Conservation (phyloP, 2,329 filamentous ascomycete species). For the Tolypocladium sp. region DNA sequence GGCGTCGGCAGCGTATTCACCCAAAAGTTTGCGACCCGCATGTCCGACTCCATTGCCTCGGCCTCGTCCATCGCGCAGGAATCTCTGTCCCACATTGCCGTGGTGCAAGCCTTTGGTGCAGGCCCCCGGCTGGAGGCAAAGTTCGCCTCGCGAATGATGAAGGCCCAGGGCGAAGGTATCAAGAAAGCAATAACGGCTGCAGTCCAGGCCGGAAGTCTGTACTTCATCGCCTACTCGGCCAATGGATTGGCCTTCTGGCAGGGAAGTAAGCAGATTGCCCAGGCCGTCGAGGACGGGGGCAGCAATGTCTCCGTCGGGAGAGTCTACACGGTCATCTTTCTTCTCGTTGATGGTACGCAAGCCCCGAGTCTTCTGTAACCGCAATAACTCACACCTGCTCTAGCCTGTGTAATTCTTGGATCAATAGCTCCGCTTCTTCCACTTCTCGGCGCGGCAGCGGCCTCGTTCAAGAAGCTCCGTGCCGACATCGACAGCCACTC, state of each 20-base stretch:
- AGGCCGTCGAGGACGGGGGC: slow-evolving; percentile 23
- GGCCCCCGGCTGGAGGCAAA: slow-evolving; percentile 48
- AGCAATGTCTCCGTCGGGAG: slow-evolving; percentile 29
- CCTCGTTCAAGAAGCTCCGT: slow-evolving; percentile 48
- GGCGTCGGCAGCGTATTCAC: slow-evolving; percentile 45
- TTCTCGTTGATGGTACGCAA: slow-evolving; percentile 47
- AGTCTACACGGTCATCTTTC: slow-evolving; percentile 56
- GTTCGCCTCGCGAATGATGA: slow-evolving; percentile 42
- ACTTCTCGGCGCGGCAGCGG: slow-evolving; percentile 48
- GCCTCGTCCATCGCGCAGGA: slow-evolving; percentile 57
- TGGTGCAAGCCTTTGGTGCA: slow-evolving; percentile 57
- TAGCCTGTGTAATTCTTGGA: slow-evolving; percentile 51
- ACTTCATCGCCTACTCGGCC: slow-evolving; percentile 59
- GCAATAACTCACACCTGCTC: background rate
- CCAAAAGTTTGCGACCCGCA: slow-evolving; percentile 37
- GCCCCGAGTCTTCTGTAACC: no score
- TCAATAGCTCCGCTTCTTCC: slow-evolving; percentile 55
- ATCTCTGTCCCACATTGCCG: slow-evolving; percentile 47
- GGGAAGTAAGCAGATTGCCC: slow-evolving; percentile 43
- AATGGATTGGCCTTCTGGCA: slow-evolving; percentile 63
- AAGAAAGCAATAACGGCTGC: slow-evolving; percentile 50
- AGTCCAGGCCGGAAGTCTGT: slow-evolving; percentile 50
- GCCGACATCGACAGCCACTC: slow-evolving; percentile 46
- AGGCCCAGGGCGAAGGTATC: slow-evolving; percentile 41
- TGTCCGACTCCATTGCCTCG: slow-evolving; percentile 43